These are phyloP conservation scores for Vitis hybrid DNA, from an alignment of 177 flowering plant genomes.

Conservation along the genomic window DNA sequence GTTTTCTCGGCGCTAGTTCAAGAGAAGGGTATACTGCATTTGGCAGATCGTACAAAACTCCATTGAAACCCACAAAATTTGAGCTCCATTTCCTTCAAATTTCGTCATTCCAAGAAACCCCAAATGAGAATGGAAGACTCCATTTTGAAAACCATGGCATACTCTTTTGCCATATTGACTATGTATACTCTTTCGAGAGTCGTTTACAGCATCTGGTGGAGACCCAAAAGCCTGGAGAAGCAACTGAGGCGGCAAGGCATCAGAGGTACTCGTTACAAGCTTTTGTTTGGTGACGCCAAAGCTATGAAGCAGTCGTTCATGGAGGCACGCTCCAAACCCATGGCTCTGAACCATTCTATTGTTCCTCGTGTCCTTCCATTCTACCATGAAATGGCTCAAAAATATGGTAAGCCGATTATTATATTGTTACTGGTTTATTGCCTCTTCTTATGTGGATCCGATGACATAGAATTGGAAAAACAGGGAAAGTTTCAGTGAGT, in stretches of 20 bases:
- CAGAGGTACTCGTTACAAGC: constrained; percentile 37
- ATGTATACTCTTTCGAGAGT: constrained; percentile 16
- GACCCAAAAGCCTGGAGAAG: constrained; percentile 37
- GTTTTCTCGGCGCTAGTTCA: no score
- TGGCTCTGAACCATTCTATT: constrained; percentile 37
- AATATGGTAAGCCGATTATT: constrained; percentile 30
- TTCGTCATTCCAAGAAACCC: no score
- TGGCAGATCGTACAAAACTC: no score
- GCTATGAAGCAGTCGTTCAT: constrained; percentile 16
- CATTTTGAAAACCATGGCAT: neutral
- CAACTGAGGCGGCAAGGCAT: constrained; percentile 38
- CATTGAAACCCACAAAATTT: no score
- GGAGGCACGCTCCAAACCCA: constrained; percentile 46
- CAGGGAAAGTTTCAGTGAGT: constrained; percentile 28
- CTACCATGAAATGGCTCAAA: constrained; percentile 20
- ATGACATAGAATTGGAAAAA: neutral
- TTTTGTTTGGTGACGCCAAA: constrained; percentile 39
- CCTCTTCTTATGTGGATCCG: neutral
- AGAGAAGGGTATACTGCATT: no score
- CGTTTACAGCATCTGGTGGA: constrained; percentile 35
- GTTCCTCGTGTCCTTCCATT: constrained; percentile 41
- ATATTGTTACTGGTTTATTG: no score
- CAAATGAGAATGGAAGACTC: constrained; percentile 4
- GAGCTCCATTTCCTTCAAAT: no score
- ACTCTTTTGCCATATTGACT: neutral